phyloP scores from a whole-genome alignment of 768 basidiomycete genomes.

The Pleurotus platypus region DNA sequence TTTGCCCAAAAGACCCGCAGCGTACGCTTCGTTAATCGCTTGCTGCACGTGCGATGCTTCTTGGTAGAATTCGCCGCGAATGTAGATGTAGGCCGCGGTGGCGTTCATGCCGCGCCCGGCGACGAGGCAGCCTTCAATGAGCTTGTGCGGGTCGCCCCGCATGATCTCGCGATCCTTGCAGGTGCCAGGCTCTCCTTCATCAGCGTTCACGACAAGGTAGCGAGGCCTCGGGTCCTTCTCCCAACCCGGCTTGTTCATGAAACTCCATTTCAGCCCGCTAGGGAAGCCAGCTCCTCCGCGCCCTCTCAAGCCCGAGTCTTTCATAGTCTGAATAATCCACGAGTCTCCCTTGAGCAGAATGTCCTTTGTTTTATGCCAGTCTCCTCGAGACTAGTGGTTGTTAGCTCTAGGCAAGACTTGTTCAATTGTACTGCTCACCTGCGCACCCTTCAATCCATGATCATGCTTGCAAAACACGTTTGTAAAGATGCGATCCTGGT shows the following conservation, averaged over 20 bases:
- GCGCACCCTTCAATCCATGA: constrained; percentile 88
- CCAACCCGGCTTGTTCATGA: constrained; percentile 99
- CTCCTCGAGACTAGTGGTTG: constrained; percentile 73
- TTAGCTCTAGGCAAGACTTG: not conserved
- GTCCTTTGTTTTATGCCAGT: constrained; percentile 99
- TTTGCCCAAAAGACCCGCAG: constrained; percentile 82
- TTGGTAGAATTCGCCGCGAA: constrained; percentile 97
- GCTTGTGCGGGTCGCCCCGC: constrained; percentile 97
- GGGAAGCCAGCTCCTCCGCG: constrained; percentile 98
- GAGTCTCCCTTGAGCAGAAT: constrained; percentile 92
- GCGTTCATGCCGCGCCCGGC: constrained; percentile 98
- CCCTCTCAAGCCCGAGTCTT: constrained; percentile 93
- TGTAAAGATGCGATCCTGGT: constrained; percentile 93
- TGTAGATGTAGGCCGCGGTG: constrained; percentile 98
- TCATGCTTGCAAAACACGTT: constrained; percentile 89
- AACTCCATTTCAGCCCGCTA: constrained; percentile 94
- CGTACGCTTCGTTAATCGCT: constrained; percentile 94
- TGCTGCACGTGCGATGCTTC: constrained; percentile 93
- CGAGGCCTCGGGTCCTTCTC: constrained; percentile 90
- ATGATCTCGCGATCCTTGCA: constrained; percentile 99
- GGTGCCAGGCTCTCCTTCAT: constrained; percentile 98
- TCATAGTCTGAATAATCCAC: constrained; percentile 96
- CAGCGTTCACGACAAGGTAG: constrained; percentile 96
- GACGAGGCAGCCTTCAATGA: constrained; percentile 96
- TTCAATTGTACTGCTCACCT: constrained; percentile 43